Evolutionary conservation across 176 grass and related monocot species (phyloP).

Genomic region (Carex cristatella): DNA sequence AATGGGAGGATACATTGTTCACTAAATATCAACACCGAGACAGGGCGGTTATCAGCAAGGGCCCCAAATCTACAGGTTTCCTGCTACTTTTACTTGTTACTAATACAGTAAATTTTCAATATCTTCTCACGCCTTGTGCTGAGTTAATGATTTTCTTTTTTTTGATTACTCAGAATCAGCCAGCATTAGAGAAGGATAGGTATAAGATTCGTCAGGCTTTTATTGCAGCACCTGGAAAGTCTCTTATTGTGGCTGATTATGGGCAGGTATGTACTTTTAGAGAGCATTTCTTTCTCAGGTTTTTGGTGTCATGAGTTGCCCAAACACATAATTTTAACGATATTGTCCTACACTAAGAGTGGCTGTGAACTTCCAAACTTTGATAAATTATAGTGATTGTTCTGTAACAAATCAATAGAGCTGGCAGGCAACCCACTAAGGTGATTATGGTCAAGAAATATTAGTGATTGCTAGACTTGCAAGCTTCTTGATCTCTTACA

Average conservation of each 20-base stretch:
- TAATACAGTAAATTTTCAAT: slow-evolving; percentile 24
- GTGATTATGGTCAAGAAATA: not conserved
- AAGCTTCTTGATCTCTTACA: not conserved
- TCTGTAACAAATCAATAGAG: not conserved
- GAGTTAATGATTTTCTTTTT: not conserved
- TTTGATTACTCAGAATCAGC: slow-evolving; percentile 51
- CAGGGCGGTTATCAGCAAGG: slow-evolving; percentile 82
- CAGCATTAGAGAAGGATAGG: slow-evolving; percentile 79
- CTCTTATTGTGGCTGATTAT: slow-evolving; percentile 98
- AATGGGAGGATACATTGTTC: slow-evolving; percentile 81
- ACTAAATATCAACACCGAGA: slow-evolving; percentile 95
- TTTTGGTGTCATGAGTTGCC: not conserved
- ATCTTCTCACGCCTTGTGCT: not conserved
- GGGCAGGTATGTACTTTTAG: slow-evolving; percentile 45
- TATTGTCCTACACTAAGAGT: not conserved
- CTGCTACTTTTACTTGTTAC: slow-evolving; percentile 19
- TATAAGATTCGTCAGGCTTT: slow-evolving; percentile 96
- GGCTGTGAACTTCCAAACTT: not conserved
- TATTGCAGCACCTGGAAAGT: slow-evolving; percentile 72
- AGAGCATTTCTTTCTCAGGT: not conserved
- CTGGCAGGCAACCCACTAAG: not conserved
- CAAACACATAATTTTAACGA: not conserved
- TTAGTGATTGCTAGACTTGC: not conserved
- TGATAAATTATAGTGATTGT: not conserved
- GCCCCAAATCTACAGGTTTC: slow-evolving; percentile 80